Conservation (phyloP, 1,284 basidiomycete genomes). For the Ustilago shanxiensis region DNA sequence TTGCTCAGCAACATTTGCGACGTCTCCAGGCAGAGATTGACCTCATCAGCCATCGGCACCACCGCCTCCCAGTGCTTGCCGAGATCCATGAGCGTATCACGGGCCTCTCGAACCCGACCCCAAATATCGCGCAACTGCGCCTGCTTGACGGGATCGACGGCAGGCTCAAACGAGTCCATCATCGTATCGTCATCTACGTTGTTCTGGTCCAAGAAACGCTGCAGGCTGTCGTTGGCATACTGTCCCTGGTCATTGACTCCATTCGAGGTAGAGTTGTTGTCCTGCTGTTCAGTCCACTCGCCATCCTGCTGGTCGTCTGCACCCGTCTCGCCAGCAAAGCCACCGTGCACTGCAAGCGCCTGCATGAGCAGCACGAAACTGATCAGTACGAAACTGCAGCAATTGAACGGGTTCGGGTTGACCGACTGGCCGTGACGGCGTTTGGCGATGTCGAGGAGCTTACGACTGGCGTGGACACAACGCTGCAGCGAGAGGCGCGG, state of each 20-base stretch:
- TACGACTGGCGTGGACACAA: slow-evolving; percentile 62
- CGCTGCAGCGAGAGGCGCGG: slow-evolving; percentile 57
- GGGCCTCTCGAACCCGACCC: slow-evolving; percentile 58
- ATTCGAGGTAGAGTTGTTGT: slow-evolving; percentile 12
- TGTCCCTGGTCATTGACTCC: slow-evolving; percentile 23
- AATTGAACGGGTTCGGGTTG: slow-evolving; percentile 65
- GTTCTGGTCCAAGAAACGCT: slow-evolving; percentile 36
- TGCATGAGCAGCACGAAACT: slow-evolving; percentile 65
- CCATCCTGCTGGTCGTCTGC: slow-evolving; percentile 16
- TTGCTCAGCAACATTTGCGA: slow-evolving; percentile 56
- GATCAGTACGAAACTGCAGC: slow-evolving; percentile 65
- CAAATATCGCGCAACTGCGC: slow-evolving; percentile 57
- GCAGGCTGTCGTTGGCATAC: slow-evolving; percentile 46
- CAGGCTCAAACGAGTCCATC: slow-evolving; percentile 33
- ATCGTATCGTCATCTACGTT: slow-evolving; percentile 22
- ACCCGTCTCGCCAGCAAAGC: slow-evolving; percentile 32
- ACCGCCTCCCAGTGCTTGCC: slow-evolving; percentile 62
- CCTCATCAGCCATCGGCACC: slow-evolving; percentile 61
- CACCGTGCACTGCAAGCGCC: slow-evolving; percentile 57
- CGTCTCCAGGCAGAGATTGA: slow-evolving; percentile 62
- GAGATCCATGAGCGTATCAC: slow-evolving; percentile 54
- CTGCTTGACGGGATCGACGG: slow-evolving; percentile 43
- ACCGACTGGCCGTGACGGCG: slow-evolving; percentile 45
- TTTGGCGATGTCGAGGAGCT: slow-evolving; percentile 61
- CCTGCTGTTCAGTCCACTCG: slow-evolving; percentile 5